Base-by-base conservation (phyloP, 78 protist genomes). In the Dictyostelium firmibasis region DNA sequence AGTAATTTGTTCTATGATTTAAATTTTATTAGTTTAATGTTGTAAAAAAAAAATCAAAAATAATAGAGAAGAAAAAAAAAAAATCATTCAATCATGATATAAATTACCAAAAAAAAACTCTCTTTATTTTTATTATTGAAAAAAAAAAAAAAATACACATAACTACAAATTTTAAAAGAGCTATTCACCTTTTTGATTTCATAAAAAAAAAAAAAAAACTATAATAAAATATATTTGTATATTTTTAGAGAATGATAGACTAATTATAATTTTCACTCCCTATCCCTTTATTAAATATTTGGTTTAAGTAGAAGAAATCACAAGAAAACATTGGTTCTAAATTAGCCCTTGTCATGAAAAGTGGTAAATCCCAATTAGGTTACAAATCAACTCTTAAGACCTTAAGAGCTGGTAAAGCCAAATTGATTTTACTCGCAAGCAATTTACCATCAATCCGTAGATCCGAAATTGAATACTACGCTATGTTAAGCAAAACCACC, bases 381-480 rank as follows among this genome's bases (percentile, higher is more conserved):
- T 94, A 93, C 98, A 98, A 98, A 98, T 4, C 76, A 23, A 96
- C 99, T 86, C 94, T 99, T 79, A 98, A 98, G 97, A 91, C 98
- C 53, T 87, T 99, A 36, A 98, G 99, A 62, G 4, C 36, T 29
- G 99, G 99, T 70, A 91, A 97, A 85, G 4, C 99, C 84, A 99
- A 99, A 99, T 96, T 99, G 44, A 81, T 99, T 91, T 70, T 99
- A 95, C 86, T 99, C 84, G n/a, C 99, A 33, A 93, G 57, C 98
- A 99, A 99, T 99, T 89, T 98, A 98, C 99, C 99, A 76, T 93
- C 99, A 2, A 97, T 99, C 86, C 94, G 98, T 92, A 97, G 97
- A 96, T 97, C 99, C 1, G 99, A 99, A 97, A 69, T 99, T 31
- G 99, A 99, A 97, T 99, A 99, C 99, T 98, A 99, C 97, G 99